Base-by-base conservation (phyloP, 768 basidiomycete genomes). In the Sporobolomyces pararoseus region DNA sequence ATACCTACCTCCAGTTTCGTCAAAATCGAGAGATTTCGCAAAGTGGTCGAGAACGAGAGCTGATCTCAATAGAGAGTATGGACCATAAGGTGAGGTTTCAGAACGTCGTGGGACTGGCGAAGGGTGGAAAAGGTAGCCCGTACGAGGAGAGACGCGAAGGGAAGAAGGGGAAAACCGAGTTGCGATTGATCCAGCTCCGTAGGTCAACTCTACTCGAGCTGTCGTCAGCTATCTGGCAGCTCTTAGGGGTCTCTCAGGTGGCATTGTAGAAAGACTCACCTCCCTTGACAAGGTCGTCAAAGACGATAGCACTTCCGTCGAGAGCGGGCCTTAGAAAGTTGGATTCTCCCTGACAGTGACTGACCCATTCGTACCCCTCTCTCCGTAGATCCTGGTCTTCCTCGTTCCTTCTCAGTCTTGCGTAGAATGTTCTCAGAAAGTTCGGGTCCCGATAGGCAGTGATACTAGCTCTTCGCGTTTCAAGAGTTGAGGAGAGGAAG, bases 121-220 rank as follows among this genome's bases (percentile, higher is more conserved):
- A 12, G 74, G 74, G 53, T 75, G 74, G 37, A 69, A 75, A 4
- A 75, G 62, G 58, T 75, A 73, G 23, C 74, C 71, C 0, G 61
- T 51, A 0, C 9, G 16, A 4, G 65, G 49, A 47, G 70, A 68
- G 10, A 68, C 65, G 17, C 59, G 65, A 0, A 75, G 63, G 0
- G 55, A 19, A 12, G 21, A 5, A 6, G 74, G 74, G 6, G 51
- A 61, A 50, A 75, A 75, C 12, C 39, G 49, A 9, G 17, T 32
- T 5, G 52, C 34, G 25, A 75, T 37, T 1, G 60, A 47, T 16
- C 71, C 71, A 7, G 61, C 71, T 2, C 44, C 59, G 39, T 68
- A 75, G 14, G 25, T 49, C 1, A 75, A 51, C 5, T 71, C 70
- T 75, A 68, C 19, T 2, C 9, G 10, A 42, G 39, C 39, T 9